phyloP scores from a whole-genome alignment of 2,329 filamentous ascomycete species.

The Penicillium sp. region DNA sequence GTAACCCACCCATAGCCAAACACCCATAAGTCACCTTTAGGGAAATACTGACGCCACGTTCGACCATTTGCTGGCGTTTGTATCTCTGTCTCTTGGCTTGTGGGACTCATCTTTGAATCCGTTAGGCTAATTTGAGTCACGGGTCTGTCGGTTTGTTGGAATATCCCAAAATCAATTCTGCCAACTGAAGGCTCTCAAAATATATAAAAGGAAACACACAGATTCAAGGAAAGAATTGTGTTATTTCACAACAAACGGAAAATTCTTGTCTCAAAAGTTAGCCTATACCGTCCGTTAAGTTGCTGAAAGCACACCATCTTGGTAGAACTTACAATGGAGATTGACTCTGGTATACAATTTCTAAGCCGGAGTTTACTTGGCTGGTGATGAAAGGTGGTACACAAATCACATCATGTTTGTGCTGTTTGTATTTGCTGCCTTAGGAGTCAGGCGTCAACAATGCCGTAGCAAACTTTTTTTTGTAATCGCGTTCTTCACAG shows the following conservation, averaged over 20 bases:
- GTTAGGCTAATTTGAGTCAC: background rate
- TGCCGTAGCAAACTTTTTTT: background rate
- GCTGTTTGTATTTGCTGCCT: constrained; percentile 10
- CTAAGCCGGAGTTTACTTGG: background rate
- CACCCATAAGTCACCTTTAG: constrained; percentile 80
- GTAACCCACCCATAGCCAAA: constrained; percentile 87
- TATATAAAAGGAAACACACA: background rate
- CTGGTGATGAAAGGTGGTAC: constrained; percentile 14
- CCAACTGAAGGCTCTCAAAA: background rate
- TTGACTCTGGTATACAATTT: background rate
- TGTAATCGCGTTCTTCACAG: background rate
- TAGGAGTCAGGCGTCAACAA: constrained; percentile 7
- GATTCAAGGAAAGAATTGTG: background rate
- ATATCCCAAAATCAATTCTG: background rate
- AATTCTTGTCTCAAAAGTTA: background rate
- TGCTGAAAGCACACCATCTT: background rate
- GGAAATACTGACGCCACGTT: constrained; percentile 51
- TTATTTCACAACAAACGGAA: background rate
- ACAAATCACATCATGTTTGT: constrained; percentile 21
- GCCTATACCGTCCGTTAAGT: background rate
- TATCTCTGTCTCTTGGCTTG: constrained; percentile 26
- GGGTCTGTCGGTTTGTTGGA: too few species aligned
- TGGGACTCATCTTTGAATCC: constrained; percentile 6
- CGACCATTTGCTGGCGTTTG: constrained; percentile 35
- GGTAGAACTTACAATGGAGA: background rate